These are phyloP conservation scores for Brassica napus DNA, from an alignment of 345 rosid species.

Conservation along the genomic window DNA sequence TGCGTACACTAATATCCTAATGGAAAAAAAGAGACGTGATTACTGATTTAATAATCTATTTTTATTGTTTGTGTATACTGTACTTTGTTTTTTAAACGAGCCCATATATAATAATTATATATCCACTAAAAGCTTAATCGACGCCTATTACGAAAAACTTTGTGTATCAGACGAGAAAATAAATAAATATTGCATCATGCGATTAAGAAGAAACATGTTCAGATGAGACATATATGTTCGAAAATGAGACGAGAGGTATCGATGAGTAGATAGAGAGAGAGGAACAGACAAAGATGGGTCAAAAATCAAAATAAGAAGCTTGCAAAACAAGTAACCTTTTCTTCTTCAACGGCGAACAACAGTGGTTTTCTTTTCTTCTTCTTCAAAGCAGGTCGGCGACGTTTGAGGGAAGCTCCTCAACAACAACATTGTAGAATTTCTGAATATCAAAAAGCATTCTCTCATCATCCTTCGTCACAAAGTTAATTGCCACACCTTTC, in stretches of 20 bases:
- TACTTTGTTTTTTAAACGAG: not conserved
- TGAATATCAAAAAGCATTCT: not conserved
- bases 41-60: not conserved
- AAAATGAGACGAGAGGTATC: not conserved
- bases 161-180: not conserved
- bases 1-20: constrained; percentile 13
- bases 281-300: not conserved
- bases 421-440: not conserved
- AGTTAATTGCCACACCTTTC: constrained; percentile 4
- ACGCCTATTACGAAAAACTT: not conserved
- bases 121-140: not conserved
- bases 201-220: not conserved
- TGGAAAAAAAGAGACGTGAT: not conserved
- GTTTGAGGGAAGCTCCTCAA: not conserved
- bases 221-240: not conserved
- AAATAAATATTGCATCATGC: not conserved
- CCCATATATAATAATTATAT: not conserved
- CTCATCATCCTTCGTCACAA: not conserved
- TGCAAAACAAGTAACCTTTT: not conserved
- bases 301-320: not conserved
- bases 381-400: not conserved
- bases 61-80: not conserved
- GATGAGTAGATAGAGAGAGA: not conserved
- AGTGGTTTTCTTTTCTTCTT: not conserved
- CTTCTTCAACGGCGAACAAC: not conserved